Base-by-base conservation (phyloP, 192 early-diverging fungal genomes). In the Funneliformis geosporum region DNA sequence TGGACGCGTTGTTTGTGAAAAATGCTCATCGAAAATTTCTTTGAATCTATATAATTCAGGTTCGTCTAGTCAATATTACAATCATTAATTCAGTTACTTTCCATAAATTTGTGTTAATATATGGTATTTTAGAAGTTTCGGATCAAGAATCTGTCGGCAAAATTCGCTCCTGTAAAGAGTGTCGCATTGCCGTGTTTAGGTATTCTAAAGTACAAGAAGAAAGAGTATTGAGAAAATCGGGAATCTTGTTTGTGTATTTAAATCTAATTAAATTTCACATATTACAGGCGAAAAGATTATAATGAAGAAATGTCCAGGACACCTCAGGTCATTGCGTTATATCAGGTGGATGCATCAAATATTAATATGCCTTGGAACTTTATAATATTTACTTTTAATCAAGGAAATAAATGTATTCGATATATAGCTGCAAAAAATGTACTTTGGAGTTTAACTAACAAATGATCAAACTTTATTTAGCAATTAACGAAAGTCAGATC, bases 1-100 rank as follows among this genome's bases (percentile, higher is more conserved):
- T 73, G 93, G 93, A 8, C 85, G 89, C 8, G 86, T 92, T 9
- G 82, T 92, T 10, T 92, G 92, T 76, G 87, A 84, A 46, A 84
- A 87, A 40, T 93, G 92, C 75, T 92, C 91, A 4, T 79, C 76
- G 4, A 85, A 77, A 76, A 82, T 83, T n/a, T 80, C 84, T 5
- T 67, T 86, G 11, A 84, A 83, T 68, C 44, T 85, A 44, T 80
- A 82, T 76, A 87, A 87, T 27, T 76, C 79, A 67, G 84, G 85
- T 86, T 83, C 78, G 78, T 75, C n/a, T 59, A 25, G 12, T 21
- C 43, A 62, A n/a, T 44, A 60, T 47, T 25, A 14, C 59, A 46
- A 55, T 60, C 44, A 28, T 21, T 28, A 44, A 43, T 2, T 72
- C 16, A 10, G 27, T 42, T n/a, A 33, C 46, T 21, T 46, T 33